Base-by-base conservation (phyloP, 2,329 filamentous ascomycete genomes). In the Volutella citrinella region DNA sequence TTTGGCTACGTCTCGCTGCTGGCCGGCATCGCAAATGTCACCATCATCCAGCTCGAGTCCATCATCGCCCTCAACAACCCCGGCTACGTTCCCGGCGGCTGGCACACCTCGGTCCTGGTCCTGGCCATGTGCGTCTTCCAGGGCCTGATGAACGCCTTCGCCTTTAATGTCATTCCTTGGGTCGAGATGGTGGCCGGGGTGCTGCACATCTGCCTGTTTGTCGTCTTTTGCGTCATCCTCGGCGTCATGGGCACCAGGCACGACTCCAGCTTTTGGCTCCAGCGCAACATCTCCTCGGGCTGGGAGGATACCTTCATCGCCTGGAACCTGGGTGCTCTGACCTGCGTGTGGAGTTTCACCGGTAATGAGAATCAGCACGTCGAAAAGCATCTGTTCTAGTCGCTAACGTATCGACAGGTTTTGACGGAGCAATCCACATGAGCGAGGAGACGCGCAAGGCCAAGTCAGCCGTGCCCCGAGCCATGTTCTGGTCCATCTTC, bases 401-500 rank as follows among this genome's bases (percentile, higher is more conserved):
- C 10, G 1, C 7, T 34, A 43, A 18, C 48, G 12, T 2, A 5
- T 17, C 3, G 5, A 4, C 6, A 51, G 48, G 49, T 4, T 52
- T 52, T 10, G 49, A 52, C 19, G 50, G 48, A 17, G 49, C 49
- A 14, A 50, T 52, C 1, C 49, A 52, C 7, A 52, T 52, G 49
- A 50, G 46, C 3, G 49, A 52, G 2, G 49, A 52, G 17, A 52
- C 49, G 2, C 46, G 49, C 18, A 48, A 46, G 11, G 49, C 49
- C 4, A 52, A 52, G 28, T 52, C 48, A 0, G 49, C 49, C 2
- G 48, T 52, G 1, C 49, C 49, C 4, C 28, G 49, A 5, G 49
- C 49, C 13, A 52, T 52, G 49, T 52, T 52, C 32, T 52, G 49
- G 49, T 52, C 48, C n/a, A 52, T 52, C 29, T 50, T 52, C 22